Evolutionary conservation across 352 stramenopile genomes (phyloP).

Genomic region (Phytophthora rubi): DNA sequence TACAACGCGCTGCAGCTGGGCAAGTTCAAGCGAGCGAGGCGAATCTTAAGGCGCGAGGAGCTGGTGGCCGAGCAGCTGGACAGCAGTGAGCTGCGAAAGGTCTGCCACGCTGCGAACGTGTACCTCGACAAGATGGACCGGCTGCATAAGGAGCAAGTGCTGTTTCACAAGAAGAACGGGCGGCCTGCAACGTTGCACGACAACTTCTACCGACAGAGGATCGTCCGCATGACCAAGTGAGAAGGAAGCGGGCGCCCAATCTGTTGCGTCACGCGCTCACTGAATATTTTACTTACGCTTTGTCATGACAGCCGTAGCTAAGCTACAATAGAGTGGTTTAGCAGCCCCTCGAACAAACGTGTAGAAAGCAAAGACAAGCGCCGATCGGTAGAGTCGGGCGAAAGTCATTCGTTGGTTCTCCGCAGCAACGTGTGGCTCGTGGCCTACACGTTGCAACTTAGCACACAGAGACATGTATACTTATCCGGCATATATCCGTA

Average conservation of each 20-base stretch:
- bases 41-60: conserved; percentile 58
- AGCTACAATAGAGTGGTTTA: too few relatives aligned
- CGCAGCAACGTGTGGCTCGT: too few relatives aligned
- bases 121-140: conserved; percentile 74
- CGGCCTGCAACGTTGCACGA: conserved; percentile 49
- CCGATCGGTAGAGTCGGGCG: too few relatives aligned
- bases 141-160: conserved; percentile 63
- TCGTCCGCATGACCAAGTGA: conserved; percentile 69
- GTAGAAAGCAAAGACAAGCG: too few relatives aligned
- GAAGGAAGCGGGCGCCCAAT: background rate
- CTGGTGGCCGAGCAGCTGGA: conserved; percentile 51
- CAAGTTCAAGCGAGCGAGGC: conserved; percentile 60
- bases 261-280: background rate
- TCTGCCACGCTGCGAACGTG: conserved; percentile 66
- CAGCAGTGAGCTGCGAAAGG: conserved; percentile 62
- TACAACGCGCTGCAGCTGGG: conserved; percentile 82
- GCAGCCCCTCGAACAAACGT: too few relatives aligned
- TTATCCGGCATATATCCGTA: too few relatives aligned
- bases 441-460: too few relatives aligned
- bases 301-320: background rate
- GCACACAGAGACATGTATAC: too few relatives aligned
- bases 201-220: conserved; percentile 85
- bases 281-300: background rate
- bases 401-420: too few relatives aligned
- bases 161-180: conserved; percentile 36